phyloP scores from a whole-genome alignment of 495 filamentous ascomycete genomes.

The Halenospora varia region DNA sequence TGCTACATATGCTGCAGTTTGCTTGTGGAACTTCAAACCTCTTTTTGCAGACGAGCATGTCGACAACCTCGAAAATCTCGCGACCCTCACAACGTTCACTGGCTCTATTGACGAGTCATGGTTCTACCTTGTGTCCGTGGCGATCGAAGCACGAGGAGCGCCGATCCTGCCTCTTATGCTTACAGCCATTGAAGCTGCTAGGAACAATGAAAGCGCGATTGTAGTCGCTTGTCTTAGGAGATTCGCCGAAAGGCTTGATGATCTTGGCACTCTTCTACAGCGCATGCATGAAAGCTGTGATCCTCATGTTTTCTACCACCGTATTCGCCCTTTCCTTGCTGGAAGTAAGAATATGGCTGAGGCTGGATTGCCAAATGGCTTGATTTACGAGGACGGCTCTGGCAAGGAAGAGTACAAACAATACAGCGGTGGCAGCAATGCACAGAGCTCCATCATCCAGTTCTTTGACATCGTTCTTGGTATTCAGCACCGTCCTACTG shows the following conservation, averaged over 20 bases:
- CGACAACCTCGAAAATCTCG: constrained; percentile 78
- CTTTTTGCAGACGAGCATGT: constrained; percentile 77
- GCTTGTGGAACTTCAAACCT: constrained; percentile 94
- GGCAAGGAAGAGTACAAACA: constrained; percentile 65
- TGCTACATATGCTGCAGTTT: constrained; percentile 88
- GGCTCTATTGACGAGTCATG: constrained; percentile 94
- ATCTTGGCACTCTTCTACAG: constrained; percentile 67
- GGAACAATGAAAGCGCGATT: constrained; percentile 58
- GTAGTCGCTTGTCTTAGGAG: constrained; percentile 70
- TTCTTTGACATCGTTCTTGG: constrained; percentile 93
- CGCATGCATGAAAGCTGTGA: constrained; percentile 93
- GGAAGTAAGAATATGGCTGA: constrained; percentile 96
- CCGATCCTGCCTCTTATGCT: constrained; percentile 89
- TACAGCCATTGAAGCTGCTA: constrained; percentile 77
- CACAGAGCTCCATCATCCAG: constrained; percentile 90
- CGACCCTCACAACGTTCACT: constrained; percentile 86
- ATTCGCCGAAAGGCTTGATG: constrained; percentile 85
- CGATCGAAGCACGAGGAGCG: constrained; percentile 89
- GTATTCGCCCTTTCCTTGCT: constrained; percentile 89
- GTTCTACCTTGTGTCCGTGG: constrained; percentile 95
- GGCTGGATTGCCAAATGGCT: constrained; percentile 80
- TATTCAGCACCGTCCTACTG: constrained; percentile 87
- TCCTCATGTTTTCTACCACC: constrained; percentile 89
- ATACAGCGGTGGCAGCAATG: constrained; percentile 88
- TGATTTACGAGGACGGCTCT: constrained; percentile 78